Percentiles rank a stretch among this genome's conserved stretches.
These are phyloP conservation scores for Digitaria exilis DNA, from an alignment of 202 grass and related monocot species.

Conservation along the genomic window DNA sequence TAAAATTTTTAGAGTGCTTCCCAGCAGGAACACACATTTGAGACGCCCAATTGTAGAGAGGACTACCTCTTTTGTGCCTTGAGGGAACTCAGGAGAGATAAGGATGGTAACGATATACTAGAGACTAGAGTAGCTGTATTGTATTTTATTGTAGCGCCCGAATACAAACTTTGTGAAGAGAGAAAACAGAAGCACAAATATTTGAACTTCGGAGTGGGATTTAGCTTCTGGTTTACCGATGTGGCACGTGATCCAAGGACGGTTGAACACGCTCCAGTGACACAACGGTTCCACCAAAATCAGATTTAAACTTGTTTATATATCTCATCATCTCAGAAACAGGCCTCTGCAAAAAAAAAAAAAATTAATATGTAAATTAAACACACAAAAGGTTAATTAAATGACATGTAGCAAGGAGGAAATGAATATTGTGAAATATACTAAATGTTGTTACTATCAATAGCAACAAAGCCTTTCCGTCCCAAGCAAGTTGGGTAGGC, in stretches of 20 bases:
- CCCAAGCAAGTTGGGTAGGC: not conserved
- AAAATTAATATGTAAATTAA: not conserved
- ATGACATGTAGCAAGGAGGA: conserved; percentile 22
- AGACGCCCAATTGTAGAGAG: not conserved
- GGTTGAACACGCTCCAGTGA: conserved; percentile 89
- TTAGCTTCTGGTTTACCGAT: conserved; percentile 61
- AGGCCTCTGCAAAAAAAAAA: conserved; percentile 58
- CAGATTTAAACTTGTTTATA: conserved; percentile 98
- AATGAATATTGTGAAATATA: not conserved
- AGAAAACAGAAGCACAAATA: not conserved
- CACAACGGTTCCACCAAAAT: conserved; percentile 87
- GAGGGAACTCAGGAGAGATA: not conserved
- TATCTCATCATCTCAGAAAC: conserved; percentile 89
- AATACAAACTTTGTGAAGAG: not conserved
- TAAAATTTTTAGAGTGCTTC: not conserved
- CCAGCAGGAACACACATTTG: not conserved
- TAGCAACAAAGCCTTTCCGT: not conserved
- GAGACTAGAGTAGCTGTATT: not conserved
- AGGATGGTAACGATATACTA: conserved; percentile 7
- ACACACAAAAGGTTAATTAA: not conserved
- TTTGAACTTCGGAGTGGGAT: not conserved
- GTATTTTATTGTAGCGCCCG: not conserved
- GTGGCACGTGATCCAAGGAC: conserved; percentile 92
- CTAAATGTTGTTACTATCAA: not conserved
- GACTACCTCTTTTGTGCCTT: not conserved